Evolutionary conservation across 2,329 filamentous ascomycete genomes (phyloP), one percentile per base, ranked within the genome.

Genomic region (Aspergillus candidus): DNA sequence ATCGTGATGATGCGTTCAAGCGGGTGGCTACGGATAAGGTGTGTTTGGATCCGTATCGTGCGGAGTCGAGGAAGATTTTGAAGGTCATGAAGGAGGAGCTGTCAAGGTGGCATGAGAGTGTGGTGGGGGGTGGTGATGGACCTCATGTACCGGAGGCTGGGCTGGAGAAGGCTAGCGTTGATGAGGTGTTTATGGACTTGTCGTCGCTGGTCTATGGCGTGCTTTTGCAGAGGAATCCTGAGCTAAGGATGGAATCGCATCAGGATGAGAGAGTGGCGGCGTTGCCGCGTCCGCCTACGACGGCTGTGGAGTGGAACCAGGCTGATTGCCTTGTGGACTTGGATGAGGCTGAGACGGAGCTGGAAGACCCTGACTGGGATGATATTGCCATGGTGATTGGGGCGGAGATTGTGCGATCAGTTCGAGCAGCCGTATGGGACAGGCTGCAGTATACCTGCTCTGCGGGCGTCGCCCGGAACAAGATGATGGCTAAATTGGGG

Each of bases 181-280:
- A 98, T 62, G 93, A 98, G 67, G 89, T 96, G 7, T 98, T 96
- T 60, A 72, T 97, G 48, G 93, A 98, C 66, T 68, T 98, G 39
- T 94, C 88, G 8, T 83, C 85, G 0, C 85, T 96, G 48, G 78
- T 96, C 3, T 86, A 94, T 64, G 75, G 76, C 2, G 74, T 86
- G 22, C 70, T 98, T 38, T 67, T 95, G 33, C 75, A 86, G 53
- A 73, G 86, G 40, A 95, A 88, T 64, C 82, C 87, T 0, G 84
- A 93, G 62, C 68, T 97, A 39, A 54, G 54, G 30, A 62, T 65
- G 22, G 74, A 73, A 4, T 79, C 81, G 5, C 82, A 88, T 53
- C 52, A 52, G n/a, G 59, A 62, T 36, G 59, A 64, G 35, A 54
- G 53, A 22, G 51, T 53, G 32, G 84, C 93, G 56, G 77, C 78